These are phyloP conservation scores for Ascosphaera acerosa DNA, from an alignment of 2,329 filamentous ascomycete species.

Conservation along the genomic window DNA sequence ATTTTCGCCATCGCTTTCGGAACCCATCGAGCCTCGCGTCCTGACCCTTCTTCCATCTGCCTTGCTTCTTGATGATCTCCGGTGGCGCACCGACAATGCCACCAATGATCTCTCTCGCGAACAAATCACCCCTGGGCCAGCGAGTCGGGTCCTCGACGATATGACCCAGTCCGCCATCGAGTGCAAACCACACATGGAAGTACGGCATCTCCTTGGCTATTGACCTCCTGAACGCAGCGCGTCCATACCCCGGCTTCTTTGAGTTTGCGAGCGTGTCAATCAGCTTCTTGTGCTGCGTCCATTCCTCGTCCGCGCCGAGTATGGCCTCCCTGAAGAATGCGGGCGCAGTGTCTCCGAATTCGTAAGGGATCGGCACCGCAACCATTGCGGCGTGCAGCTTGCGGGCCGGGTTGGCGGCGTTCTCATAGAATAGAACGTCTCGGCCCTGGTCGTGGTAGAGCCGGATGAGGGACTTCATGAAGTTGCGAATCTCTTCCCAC, in stretches of 20 bases:
- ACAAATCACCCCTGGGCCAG: constrained; percentile 82
- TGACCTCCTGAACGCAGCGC: constrained; percentile 53
- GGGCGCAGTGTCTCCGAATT: constrained; percentile 70
- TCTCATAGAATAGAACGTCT: constrained; percentile 93
- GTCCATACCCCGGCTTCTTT: constrained; percentile 37
- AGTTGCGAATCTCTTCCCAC: constrained; percentile 97
- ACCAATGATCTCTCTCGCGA: constrained; percentile 73
- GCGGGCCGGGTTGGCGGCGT: constrained; percentile 57
- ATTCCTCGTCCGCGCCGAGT: constrained; percentile 66
- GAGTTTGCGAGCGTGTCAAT: constrained; percentile 51
- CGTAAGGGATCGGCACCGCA: constrained; percentile 69
- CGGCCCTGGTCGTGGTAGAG: constrained; percentile 87
- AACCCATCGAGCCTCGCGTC: constrained; percentile 46
- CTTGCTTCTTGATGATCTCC: constrained; percentile 72
- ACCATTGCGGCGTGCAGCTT: constrained; percentile 67
- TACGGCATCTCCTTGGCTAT: constrained; percentile 95
- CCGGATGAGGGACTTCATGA: constrained; percentile 87
- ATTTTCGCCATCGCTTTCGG: constrained; percentile 66
- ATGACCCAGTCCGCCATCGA: constrained; percentile 82
- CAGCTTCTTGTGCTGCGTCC: constrained; percentile 84
- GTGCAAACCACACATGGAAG: constrained; percentile 86
- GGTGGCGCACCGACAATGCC: constrained; percentile 71
- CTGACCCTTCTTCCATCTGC: constrained; percentile 50
- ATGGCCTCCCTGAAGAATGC: constrained; percentile 94
- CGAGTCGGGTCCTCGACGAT: constrained; percentile 62